Conservation (phyloP, 208 protist genomes). For the Histomonas meleagridis region DNA sequence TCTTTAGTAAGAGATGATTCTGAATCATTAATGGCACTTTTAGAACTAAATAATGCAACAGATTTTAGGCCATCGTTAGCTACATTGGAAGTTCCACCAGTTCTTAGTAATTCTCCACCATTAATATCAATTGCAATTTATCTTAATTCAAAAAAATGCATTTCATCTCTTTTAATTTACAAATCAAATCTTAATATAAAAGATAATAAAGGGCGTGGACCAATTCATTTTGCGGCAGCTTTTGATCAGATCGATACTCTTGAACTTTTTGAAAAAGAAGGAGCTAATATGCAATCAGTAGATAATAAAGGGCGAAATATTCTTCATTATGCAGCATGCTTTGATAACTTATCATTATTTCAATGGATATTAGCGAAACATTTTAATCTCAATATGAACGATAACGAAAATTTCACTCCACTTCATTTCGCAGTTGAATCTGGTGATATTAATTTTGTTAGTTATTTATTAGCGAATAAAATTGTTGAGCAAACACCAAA, state of each 20-base stretch:
- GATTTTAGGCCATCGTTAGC: neutral
- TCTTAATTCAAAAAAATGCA: neutral
- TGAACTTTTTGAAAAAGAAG: neutral
- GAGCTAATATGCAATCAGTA: neutral
- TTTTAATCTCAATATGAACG: neutral
- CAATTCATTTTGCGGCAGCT: neutral
- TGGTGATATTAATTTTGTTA: neutral
- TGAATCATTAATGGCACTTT: neutral
- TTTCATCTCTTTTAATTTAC: neutral
- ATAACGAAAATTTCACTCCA: neutral
- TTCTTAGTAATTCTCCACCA: neutral
- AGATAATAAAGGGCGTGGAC: neutral
- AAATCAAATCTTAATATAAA: neutral
- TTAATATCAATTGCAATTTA: constrained; percentile 27
- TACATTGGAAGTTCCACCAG: neutral
- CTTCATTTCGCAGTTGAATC: neutral
- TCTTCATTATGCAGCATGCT: neutral
- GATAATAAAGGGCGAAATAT: neutral
- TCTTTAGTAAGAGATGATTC: neutral
- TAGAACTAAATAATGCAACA: neutral
- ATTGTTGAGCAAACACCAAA: neutral
- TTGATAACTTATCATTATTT: neutral
- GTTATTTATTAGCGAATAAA: neutral
- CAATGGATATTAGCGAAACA: neutral
- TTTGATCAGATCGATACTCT: neutral